Evolutionary conservation across 2,329 filamentous ascomycete species (phyloP), one percentile per base, ranked within the genome.

Genomic region (Diaporthe citri): DNA sequence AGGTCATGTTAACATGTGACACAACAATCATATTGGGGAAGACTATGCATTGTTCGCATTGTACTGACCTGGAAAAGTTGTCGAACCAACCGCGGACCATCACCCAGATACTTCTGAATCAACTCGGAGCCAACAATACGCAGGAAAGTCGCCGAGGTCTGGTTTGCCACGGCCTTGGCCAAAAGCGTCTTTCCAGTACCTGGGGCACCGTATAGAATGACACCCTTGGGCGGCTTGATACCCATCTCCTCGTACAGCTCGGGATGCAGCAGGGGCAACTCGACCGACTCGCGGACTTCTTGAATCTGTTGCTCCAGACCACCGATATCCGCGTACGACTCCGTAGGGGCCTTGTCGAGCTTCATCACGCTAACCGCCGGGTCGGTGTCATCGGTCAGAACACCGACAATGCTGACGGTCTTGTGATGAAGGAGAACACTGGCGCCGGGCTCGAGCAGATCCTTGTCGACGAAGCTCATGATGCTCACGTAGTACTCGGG

Each of bases 201-300:
- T 0, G 97, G 97, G 7, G 95, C 95, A 86, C 97, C 97, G 84
- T 99, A 99, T 36, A 99, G 93, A 81, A 99, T 99, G 80, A 99
- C 97, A 90, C 97, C 97, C 90, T 99, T 99, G 76, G 97, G 97
- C 6, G 97, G 97, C 86, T 99, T 99, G 90, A 99, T 98, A 82
- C 97, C 97, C 97, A 99, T 99, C 88, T 99, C 97, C 85, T 99
- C 97, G 86, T 99, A 99, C 71, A 99, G 88, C 86, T 99, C 97
- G 0, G 97, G 97, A 83, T 99, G 97, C 75, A 99, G 89, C 77
- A 99, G 88, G 7, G 97, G 97, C 80, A 99, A 86, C 87, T 99
- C 97, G 74, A 99, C 97, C 1, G 97, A 97, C 87, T 99, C 97
- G 79, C 97, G 91, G 60, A 99, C 97, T 86, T 99, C 97, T 83